These are phyloP conservation scores for Triticum turgidum DNA, from an alignment of 176 grass and related monocot genomes.

Conservation along the genomic window DNA sequence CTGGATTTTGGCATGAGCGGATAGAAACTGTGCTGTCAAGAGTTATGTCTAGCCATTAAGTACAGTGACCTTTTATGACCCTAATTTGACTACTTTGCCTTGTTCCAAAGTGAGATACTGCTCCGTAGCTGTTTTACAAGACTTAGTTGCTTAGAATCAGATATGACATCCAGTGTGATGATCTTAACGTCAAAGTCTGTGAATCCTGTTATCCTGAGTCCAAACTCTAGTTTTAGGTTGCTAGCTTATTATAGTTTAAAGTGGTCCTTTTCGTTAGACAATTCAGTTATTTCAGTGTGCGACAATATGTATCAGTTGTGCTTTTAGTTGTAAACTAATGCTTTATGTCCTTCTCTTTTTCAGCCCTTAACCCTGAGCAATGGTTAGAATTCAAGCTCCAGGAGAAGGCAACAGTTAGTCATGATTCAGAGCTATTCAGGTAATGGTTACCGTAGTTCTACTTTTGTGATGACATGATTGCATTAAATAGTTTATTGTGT, in stretches of 20 bases:
- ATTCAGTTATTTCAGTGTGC: neutral
- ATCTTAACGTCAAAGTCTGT: neutral
- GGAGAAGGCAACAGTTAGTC: slow-evolving; percentile 85
- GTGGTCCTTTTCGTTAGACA: neutral
- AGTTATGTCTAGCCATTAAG: neutral
- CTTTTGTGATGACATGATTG: neutral
- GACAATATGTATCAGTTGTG: neutral
- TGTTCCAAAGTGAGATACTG: neutral
- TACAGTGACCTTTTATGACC: neutral
- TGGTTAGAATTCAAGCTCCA: slow-evolving; percentile 96
- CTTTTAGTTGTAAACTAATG: neutral
- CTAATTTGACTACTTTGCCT: neutral
- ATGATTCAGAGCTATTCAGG: slow-evolving; percentile 88
- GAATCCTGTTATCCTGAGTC: neutral
- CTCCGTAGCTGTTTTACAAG: neutral
- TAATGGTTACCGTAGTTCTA: slow-evolving; percentile 17
- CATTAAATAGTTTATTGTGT: slow-evolving; percentile 12
- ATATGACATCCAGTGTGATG: neutral
- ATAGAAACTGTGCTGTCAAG: neutral
- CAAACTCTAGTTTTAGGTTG: neutral
- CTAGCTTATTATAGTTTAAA: neutral
- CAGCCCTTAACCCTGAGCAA: slow-evolving; percentile 95
- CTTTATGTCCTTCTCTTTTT: slow-evolving; percentile 13
- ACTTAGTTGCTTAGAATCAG: neutral
- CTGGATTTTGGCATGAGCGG: neutral